These are phyloP conservation scores for Pisolithus thermaeus DNA, from an alignment of 1,284 basidiomycete genomes.

Conservation along the genomic window DNA sequence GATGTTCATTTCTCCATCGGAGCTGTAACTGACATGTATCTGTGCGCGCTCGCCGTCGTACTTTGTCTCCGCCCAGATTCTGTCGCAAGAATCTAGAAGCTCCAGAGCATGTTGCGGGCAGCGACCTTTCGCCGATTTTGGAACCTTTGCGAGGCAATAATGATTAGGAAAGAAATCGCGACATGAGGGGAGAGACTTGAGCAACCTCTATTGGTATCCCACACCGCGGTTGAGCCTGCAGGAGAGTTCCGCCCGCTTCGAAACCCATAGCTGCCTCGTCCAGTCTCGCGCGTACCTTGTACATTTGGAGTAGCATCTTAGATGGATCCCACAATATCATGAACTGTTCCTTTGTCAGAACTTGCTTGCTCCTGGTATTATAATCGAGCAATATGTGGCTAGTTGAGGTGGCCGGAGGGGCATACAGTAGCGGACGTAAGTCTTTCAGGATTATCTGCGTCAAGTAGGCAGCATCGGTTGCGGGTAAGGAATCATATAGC, in stretches of 20 bases:
- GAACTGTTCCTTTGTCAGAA: conserved; percentile 56
- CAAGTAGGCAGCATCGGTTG: conserved; percentile 58
- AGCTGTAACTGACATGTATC: conserved; percentile 64
- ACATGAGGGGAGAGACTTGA: neutral
- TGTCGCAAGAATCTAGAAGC: conserved; percentile 37
- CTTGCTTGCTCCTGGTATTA: conserved; percentile 49
- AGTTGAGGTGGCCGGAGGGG: conserved; percentile 40
- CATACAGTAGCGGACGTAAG: conserved; percentile 70
- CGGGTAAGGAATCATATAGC: conserved; percentile 51
- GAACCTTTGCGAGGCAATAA: conserved; percentile 48
- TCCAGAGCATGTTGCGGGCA: conserved; percentile 52
- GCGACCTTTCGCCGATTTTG: conserved; percentile 72
- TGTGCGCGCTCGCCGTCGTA: conserved; percentile 89
- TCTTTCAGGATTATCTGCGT: conserved; percentile 85
- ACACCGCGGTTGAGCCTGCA: conserved; percentile 25
- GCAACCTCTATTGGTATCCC: conserved; percentile 53
- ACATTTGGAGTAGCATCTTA: conserved; percentile 49
- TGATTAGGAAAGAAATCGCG: neutral
- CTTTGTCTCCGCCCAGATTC: conserved; percentile 81
- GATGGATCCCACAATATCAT: conserved; percentile 70
- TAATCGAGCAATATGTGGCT: conserved; percentile 46
- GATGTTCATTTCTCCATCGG: conserved; percentile 41
- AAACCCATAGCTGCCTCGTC: conserved; percentile 53
- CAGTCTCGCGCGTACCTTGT: conserved; percentile 49
- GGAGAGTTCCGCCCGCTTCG: conserved; percentile 31